Evolutionary conservation across 805 yeast species (phyloP).

Genomic region (Barnettozyma wickerhamii): DNA sequence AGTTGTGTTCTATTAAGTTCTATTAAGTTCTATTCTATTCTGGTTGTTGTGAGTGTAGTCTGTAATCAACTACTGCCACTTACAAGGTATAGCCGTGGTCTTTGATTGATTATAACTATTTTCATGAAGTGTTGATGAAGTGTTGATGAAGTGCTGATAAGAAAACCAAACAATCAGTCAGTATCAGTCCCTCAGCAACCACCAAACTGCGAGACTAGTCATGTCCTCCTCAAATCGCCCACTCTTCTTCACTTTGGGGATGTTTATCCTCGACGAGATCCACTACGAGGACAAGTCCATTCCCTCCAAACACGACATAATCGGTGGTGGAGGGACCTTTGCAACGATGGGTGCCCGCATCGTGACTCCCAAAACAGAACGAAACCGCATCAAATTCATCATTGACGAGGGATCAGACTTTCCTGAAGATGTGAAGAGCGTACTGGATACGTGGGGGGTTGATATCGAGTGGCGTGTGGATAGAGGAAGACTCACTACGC

Average conservation of each 20-base stretch:
- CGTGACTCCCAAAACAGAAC: conserved; percentile 34
- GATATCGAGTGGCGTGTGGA: conserved; percentile 55
- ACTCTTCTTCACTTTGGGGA: conserved; percentile 68
- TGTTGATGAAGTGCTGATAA: too few relatives aligned
- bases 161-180: too few relatives aligned
- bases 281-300: conserved; percentile 39
- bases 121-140: too few relatives aligned
- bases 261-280: conserved; percentile 89
- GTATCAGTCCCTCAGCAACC: background rate
- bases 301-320: conserved; percentile 41
- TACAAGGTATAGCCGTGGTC: too few relatives aligned
- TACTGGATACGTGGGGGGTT: conserved; percentile 56
- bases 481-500: conserved; percentile 54
- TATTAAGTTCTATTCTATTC: too few relatives aligned
- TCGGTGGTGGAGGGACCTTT: conserved; percentile 91
- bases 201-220: too few relatives aligned
- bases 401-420: conserved; percentile 81
- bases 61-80: too few relatives aligned
- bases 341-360: conserved; percentile 73
- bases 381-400: conserved; percentile 57
- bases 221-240: background rate
- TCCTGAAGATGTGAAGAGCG: conserved; percentile 42
- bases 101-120: too few relatives aligned
- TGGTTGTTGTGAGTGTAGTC: too few relatives aligned
- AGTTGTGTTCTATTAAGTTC: too few relatives aligned